A percentile compares a stretch with the other conserved stretches of the same genome.
phyloP scores from a whole-genome alignment of 1,284 basidiomycete genomes.

The Stygiomarasmius scandens region DNA sequence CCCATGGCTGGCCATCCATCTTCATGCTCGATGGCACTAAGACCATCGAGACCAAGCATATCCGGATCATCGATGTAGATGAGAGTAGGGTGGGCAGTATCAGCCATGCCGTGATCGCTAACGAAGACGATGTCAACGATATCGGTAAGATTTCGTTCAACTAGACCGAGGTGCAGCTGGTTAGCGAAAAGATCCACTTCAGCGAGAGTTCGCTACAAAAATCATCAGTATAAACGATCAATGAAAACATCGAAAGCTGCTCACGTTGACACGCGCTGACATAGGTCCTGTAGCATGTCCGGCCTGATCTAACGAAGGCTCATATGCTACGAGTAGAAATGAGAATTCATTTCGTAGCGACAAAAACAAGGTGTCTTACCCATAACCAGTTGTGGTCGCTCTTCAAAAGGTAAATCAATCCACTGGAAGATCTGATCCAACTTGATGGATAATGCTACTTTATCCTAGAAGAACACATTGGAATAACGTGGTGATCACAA shows the following conservation, averaged over 20 bases:
- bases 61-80: slow-evolving; percentile 88
- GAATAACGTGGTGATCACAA: no score
- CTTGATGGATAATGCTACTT: slow-evolving; percentile 67
- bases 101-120: slow-evolving; percentile 92
- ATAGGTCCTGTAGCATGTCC: slow-evolving; percentile 81
- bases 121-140: slow-evolving; percentile 91
- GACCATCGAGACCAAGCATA: slow-evolving; percentile 72
- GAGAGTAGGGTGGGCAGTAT: slow-evolving; percentile 75
- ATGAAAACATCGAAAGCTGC: slow-evolving; percentile 21
- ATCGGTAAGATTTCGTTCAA: slow-evolving; percentile 74
- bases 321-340: slow-evolving; percentile 61
- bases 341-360: no score
- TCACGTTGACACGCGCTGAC: slow-evolving; percentile 71
- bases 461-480: slow-evolving; percentile 44
- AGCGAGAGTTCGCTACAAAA: slow-evolving; percentile 59
- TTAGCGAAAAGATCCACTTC: slow-evolving; percentile 79
- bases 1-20: slow-evolving; percentile 91
- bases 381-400: slow-evolving; percentile 78
- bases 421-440: slow-evolving; percentile 74
- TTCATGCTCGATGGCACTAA: slow-evolving; percentile 63
- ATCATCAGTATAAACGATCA: background rate
- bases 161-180: slow-evolving; percentile 63
- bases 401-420: slow-evolving; percentile 73
- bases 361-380: no score
- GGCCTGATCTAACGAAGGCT: slow-evolving; percentile 78